Evolutionary conservation across 371 early-diverging fungal genomes (phyloP).

Genomic region (Actinomucor elegans): DNA sequence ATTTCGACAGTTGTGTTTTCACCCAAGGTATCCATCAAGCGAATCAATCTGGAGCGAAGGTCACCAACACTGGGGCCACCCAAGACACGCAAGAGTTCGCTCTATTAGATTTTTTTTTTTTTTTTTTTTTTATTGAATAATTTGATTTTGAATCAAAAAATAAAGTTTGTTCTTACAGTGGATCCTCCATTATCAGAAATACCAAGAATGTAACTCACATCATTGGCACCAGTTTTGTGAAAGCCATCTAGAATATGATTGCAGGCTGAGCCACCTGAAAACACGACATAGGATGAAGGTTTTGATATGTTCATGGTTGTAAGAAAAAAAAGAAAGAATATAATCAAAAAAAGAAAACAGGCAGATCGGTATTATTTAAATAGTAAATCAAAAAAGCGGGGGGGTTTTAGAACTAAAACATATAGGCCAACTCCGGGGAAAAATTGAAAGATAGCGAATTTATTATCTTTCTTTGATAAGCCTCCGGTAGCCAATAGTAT

Average conservation of each 20-base stretch:
- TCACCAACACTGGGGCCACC: constrained; percentile 78
- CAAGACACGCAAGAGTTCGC: constrained; percentile 65
- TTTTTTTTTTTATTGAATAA: background rate
- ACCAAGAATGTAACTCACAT: constrained; percentile 70
- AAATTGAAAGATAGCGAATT: constrained; percentile 15
- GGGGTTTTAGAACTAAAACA: constrained; percentile 4
- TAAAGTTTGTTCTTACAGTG: constrained; percentile 36
- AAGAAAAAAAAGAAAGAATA: background rate
- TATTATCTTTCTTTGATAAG: constrained; percentile 17
- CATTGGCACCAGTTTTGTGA: constrained; percentile 51
- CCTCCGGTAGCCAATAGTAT: no score
- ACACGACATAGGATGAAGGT: constrained; percentile 44
- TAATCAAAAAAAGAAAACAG: background rate
- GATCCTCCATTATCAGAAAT: constrained; percentile 76
- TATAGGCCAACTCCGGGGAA: constrained; percentile 20
- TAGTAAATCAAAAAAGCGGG: background rate
- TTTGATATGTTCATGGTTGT: background rate
- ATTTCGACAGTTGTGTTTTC: constrained; percentile 29
- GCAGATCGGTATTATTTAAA: background rate
- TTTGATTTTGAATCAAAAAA: background rate
- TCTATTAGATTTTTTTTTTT: constrained; percentile 19
- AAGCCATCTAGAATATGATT: constrained; percentile 61
- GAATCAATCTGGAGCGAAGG: constrained; percentile 61
- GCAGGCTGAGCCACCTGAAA: constrained; percentile 76
- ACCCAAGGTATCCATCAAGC: constrained; percentile 54